Evolutionary conservation across 192 early-diverging fungal genomes (phyloP).

Genomic region (Pilaira anomala): DNA sequence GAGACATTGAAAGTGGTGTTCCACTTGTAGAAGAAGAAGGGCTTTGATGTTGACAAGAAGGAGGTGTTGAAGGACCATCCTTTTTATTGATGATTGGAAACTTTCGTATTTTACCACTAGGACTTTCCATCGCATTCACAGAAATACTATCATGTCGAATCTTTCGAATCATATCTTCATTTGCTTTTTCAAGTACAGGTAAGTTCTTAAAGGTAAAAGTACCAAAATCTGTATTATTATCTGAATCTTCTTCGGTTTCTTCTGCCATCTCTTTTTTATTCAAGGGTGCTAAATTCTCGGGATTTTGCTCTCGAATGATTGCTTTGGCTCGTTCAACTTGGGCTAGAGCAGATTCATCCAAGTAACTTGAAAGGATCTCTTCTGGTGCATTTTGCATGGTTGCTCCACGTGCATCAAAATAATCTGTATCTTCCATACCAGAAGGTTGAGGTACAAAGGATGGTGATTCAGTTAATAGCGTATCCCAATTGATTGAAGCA

Average conservation of each 20-base stretch:
- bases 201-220: slow-evolving; percentile 91
- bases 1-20: slow-evolving; percentile 13
- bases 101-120: background rate
- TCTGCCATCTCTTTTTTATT: too few species aligned
- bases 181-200: slow-evolving; percentile 84
- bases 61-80: background rate
- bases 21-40: background rate
- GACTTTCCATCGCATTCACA: slow-evolving; percentile 5
- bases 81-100: background rate
- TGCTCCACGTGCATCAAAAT: slow-evolving; percentile 90
- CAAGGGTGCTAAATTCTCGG: slow-evolving; percentile 5
- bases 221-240: slow-evolving; percentile 72
- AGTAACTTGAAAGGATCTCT: background rate
- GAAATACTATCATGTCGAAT: slow-evolving; percentile 64
- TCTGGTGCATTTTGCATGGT: slow-evolving; percentile 40
- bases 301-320: slow-evolving; percentile 21
- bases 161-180: slow-evolving; percentile 80
- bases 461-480: slow-evolving; percentile 54
- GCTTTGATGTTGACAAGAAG: background rate
- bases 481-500: slow-evolving; percentile 68
- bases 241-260: background rate
- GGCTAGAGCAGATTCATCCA: slow-evolving; percentile 36
- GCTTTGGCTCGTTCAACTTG: slow-evolving; percentile 35
- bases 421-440: slow-evolving; percentile 82
- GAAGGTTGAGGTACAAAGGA: slow-evolving; percentile 81